Evolutionary conservation across 768 basidiomycete genomes (phyloP), one percentile per base, ranked within the genome.

Genomic region (Filobasidium wieringae): DNA sequence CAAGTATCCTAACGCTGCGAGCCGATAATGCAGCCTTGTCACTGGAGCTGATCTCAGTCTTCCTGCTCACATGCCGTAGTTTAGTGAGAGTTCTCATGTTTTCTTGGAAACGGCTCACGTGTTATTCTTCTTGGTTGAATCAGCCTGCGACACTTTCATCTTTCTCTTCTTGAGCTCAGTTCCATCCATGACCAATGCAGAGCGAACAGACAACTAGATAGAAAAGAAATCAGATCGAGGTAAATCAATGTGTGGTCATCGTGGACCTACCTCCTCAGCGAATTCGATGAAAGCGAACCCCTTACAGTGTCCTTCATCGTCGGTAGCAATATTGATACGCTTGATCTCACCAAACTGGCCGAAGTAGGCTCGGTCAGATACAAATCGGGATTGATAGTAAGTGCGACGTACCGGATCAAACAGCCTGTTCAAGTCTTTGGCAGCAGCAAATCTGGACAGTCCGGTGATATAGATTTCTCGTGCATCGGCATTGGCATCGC

Each of bases 231-330:
- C 9, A 34, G 14, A 37, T 14, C 19, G n/a, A 1, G 27, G 17
- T 33, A 22, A 30, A 14, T 7, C 36, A 37, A 6, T 47, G 43
- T 14, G 43, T 24, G 11, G 43, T 47, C 43, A 4, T 22, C 19
- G 4, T 17, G 4, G 6, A 66, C 79, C 45, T 59, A 89, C 92
- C 77, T 87, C 84, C 19, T 82, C 78, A 59, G 86, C 84, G 67
- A 87, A 97, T 68, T 96, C 91, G 31, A 97, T 78, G 66, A 97
- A 97, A 0, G 87, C 92, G 68, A 88, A 92, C 0, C 95, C 92
- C 69, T 83, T 90, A 30, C 79, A 79, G 50, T 80, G 77, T 0
- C 84, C 84, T 41, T 81, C 79, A 32, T 84, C 80, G 58, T 90
- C 88, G 52, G 80, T 75, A 1, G 82, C 82, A 69, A 96, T 78